These are phyloP conservation scores for Trichosporon asahii DNA, from an alignment of 1,284 basidiomycete genomes.

Conservation along the genomic window DNA sequence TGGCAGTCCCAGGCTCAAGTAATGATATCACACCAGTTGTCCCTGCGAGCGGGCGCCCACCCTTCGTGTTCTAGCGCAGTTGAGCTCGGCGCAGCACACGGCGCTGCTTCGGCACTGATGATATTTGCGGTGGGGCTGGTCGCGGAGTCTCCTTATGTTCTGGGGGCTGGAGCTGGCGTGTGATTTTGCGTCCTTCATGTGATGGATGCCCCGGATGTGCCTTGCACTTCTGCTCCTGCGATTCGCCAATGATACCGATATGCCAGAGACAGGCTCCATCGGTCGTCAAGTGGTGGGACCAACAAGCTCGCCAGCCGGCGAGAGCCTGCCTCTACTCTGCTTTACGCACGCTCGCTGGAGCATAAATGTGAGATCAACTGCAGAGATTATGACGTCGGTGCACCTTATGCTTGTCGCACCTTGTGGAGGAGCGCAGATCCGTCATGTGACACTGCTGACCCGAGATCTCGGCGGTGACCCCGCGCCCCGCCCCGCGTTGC, in stretches of 20 bases:
- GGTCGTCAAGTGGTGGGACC: too few species aligned
- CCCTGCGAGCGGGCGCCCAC: too few species aligned
- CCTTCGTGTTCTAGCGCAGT: too few species aligned
- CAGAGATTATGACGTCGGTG: neutral
- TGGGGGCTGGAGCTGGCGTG: too few species aligned
- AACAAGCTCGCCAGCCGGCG: too few species aligned
- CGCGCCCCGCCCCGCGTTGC: neutral
- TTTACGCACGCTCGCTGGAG: neutral
- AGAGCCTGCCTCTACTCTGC: too few species aligned
- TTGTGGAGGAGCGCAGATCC: neutral
- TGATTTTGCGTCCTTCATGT: too few species aligned
- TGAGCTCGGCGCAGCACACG: neutral
- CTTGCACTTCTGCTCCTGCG: neutral
- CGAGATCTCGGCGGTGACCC: conserved; percentile 1
- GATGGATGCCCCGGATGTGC: neutral
- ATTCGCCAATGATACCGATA: neutral
- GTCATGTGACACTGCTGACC: neutral
- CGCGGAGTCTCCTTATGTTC: neutral
- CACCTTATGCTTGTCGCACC: neutral
- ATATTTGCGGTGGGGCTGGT: neutral
- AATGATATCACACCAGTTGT: too few species aligned
- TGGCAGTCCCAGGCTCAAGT: too few species aligned
- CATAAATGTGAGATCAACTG: neutral
- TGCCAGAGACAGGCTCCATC: neutral
- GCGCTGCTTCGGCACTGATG: too few species aligned